Conservation (phyloP, 805 yeast genomes). For the Osmozyma mogii region DNA sequence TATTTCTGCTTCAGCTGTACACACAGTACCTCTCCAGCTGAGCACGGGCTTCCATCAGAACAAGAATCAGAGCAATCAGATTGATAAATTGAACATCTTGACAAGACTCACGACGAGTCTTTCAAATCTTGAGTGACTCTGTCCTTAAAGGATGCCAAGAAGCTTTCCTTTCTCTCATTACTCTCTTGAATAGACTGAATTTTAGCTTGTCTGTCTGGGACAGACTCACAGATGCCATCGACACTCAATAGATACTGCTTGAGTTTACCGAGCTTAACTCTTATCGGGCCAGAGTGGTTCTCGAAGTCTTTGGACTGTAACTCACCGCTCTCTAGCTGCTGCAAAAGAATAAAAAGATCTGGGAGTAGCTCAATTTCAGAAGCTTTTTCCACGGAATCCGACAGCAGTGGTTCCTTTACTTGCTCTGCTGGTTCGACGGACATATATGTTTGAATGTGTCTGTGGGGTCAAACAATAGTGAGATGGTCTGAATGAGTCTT, state of each 20-base stretch:
- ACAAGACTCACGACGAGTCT: too few species aligned
- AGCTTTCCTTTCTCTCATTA: not conserved
- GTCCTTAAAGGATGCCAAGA: not conserved
- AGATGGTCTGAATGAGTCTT: too few species aligned
- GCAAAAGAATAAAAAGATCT: constrained; percentile 27
- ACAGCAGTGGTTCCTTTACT: too few species aligned
- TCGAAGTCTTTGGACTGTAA: constrained; percentile 35
- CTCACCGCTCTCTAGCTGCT: constrained; percentile 27
- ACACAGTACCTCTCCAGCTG: too few species aligned
- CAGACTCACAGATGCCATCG: constrained; percentile 38
- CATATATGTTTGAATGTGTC: too few species aligned
- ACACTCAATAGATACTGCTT: constrained; percentile 29
- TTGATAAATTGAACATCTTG: too few species aligned
- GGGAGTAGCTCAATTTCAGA: constrained; percentile 27
- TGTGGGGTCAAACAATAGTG: too few species aligned
- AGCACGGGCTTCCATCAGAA: too few species aligned
- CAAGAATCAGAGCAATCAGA: too few species aligned
- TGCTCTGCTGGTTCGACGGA: too few species aligned
- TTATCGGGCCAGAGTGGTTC: constrained; percentile 37
- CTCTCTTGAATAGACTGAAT: not conserved
- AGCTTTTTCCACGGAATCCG: constrained; percentile 20
- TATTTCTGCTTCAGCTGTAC: too few species aligned
- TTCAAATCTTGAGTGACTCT: too few species aligned
- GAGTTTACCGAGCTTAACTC: constrained; percentile 31
- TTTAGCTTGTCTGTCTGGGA: constrained; percentile 20